Conservation (phyloP, 73 alveolate species). For the Paramecium primaurelia region DNA sequence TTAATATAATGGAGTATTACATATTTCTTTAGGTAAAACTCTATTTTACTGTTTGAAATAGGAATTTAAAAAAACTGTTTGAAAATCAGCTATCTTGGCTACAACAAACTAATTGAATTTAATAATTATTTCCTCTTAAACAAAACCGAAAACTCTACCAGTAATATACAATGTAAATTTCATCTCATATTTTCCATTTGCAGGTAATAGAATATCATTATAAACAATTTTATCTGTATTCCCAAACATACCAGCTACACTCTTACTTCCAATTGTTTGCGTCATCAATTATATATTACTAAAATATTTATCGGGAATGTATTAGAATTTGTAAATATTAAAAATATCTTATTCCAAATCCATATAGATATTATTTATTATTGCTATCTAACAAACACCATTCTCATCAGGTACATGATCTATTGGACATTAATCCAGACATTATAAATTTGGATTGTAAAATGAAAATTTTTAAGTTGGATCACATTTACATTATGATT, state of each 20-base stretch:
- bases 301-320: neutral
- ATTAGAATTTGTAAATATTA: neutral
- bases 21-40: neutral
- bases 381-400: neutral
- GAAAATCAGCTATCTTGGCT: neutral
- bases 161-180: neutral
- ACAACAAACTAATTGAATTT: neutral
- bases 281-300: neutral
- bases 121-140: neutral
- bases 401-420: neutral
- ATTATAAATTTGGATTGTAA: neutral
- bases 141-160: neutral
- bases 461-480: neutral
- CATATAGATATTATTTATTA: neutral
- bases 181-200: neutral
- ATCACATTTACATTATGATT: neutral
- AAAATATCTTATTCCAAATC: neutral
- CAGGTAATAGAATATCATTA: neutral
- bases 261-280: neutral
- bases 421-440: neutral
- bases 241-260: neutral
- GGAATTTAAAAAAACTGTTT: neutral
- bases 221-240: neutral
- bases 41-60: neutral
- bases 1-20: neutral